Base-by-base conservation (phyloP, 257 asterid genomes). In the Jacaranda mimosifolia region DNA sequence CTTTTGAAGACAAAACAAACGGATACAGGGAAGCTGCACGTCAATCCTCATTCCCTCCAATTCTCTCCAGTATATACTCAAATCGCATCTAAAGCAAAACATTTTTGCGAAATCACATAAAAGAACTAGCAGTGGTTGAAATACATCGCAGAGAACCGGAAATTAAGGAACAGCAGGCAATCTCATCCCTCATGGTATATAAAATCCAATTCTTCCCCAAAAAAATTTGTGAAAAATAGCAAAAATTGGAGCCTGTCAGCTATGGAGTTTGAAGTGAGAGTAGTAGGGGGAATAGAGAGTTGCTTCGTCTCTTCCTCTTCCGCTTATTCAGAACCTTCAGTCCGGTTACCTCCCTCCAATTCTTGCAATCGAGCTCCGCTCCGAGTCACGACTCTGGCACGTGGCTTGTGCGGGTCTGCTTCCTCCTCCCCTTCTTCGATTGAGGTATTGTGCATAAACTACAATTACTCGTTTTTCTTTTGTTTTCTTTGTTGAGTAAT, bases 261-360 rank as follows among this genome's bases (percentile, higher is more conserved):
- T 40, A 93, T 96, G 98, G 97, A 91, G 89, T 91, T 91, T 72
- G 96, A 90, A 83, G 98, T 96, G 87, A 83, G 92, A 85, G 84
- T 82, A 13, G 88, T 85, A 1, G 91, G 85, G 15, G 97, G 94
- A 86, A 87, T 89, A 12, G 96, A 90, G 53, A 88, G 86, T 79
- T 96, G 99, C 84, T 96, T 90, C 79, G 79, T 90, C 36, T 89
- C 92, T 96, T 32, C 99, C 97, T 9, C 88, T 89, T 49, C 64
- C 90, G 9, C 91, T 96, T 70, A 91, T 96, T 80, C 97, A 93
- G 43, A 83, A 95, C 39, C 97, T 96, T 11, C 91, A 91, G 77
- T 88, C 94, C 68, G 93, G 90, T 43, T 87, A 85, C 83, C 99
- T 93, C 51, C 98, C 98, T 82, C 99, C 98, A 11, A 63, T 93